Base-by-base conservation (phyloP, 2,329 filamentous ascomycete genomes). In the Pyrenophora seminiperda region DNA sequence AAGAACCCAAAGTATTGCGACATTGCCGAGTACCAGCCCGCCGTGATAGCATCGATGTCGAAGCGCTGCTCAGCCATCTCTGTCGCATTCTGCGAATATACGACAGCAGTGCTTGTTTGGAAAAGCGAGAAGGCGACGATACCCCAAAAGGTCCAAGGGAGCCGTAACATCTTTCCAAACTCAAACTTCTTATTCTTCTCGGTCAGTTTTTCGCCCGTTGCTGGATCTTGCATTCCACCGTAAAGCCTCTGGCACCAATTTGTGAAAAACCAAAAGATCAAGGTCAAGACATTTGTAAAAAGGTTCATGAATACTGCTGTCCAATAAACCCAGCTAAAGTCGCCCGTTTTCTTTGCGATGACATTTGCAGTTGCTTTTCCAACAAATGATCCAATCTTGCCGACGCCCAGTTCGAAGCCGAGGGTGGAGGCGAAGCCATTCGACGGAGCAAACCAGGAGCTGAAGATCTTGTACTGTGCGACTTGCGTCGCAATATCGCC, bases 401-500 rank as follows among this genome's bases (percentile, higher is more conserved):
- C 82, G 43, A 86, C 78, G 0, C 78, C 82, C 0, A 86, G 73
- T 62, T 86, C 83, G 3, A 86, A 79, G 0, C 78, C 83, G 0
- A 86, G 73, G 0, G 83, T 86, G 0, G 82, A 83, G 0, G 83
- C 84, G 60, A 86, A 86, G 1, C 83, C 83, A 47, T 82, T 78
- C 6, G 76, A 82, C 0, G 83, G 84, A 0, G 83, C 76, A 53
- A 86, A 86, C 83, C 83, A 86, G 0, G 81, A 83, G 0, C 81
- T 84, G 58, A 86, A 86, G 53, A 86, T 79, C 53, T 85, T 84
- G 65, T 86, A 86, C 62, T 86, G 83, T 0, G 84, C 84, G 22
- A 85, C 77, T 57, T 86, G 83, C 0, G 84, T 86, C 0, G 83
- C 81, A 15, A 85, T 83, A 53, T 86, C 83, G n/a, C 83, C 83